phyloP scores from a whole-genome alignment of 805 yeast genomes.

The Yamadazyma endophytica region DNA sequence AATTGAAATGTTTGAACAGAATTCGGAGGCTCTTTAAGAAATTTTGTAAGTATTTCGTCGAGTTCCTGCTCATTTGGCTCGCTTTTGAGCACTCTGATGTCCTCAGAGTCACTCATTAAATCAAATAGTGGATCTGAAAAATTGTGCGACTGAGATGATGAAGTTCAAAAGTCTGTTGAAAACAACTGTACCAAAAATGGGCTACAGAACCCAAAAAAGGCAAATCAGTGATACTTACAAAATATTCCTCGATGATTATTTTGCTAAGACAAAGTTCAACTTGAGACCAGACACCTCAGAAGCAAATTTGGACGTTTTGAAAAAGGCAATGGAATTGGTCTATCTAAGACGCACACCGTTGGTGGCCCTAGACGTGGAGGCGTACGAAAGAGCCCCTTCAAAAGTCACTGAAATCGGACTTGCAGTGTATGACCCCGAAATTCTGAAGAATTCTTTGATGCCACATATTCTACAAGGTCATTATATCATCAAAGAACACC shows the following conservation, averaged over 20 bases:
- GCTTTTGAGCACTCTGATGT: slow-evolving; percentile 1
- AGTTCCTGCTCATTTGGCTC: slow-evolving; percentile 2
- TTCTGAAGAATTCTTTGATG: slow-evolving; percentile 29
- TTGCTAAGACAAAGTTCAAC: slow-evolving; percentile 14
- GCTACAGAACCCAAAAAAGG: too few relatives aligned
- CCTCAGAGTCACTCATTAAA: too few relatives aligned
- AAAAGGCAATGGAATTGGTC: slow-evolving; percentile 16
- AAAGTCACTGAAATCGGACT: slow-evolving; percentile 58
- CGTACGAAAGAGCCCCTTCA: slow-evolving; percentile 43
- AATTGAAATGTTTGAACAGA: too few relatives aligned
- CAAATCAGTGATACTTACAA: slow-evolving; percentile 1
- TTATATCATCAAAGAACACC: slow-evolving; percentile 43
- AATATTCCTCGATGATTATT: slow-evolving; percentile 15
- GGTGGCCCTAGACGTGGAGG: slow-evolving; percentile 55
- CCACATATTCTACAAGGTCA: slow-evolving; percentile 41
- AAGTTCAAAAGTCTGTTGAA: too few relatives aligned
- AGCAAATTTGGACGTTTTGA: slow-evolving; percentile 8
- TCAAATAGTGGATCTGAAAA: too few relatives aligned
- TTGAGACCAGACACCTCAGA: slow-evolving; percentile 12
- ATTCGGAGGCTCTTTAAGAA: too few relatives aligned
- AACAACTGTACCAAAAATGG: too few relatives aligned
- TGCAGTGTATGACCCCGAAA: slow-evolving; percentile 51
- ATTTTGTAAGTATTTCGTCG: too few relatives aligned
- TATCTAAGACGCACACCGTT: slow-evolving; percentile 26
- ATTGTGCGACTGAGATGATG: too few relatives aligned